phyloP scores from a whole-genome alignment of 768 basidiomycete genomes.

The Leccinum pellstonianum region DNA sequence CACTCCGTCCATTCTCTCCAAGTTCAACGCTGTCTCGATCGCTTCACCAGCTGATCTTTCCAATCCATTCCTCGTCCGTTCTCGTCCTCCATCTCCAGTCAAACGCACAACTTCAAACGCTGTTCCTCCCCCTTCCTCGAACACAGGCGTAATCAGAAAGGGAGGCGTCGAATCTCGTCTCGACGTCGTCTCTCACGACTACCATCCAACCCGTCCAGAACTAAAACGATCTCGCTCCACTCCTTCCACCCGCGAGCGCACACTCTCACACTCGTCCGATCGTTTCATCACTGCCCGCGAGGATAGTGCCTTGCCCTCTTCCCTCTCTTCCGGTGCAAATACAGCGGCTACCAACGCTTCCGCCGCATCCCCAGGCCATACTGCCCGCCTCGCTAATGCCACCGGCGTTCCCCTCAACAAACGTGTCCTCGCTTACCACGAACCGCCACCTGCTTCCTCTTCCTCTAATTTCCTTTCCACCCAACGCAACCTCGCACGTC shows the following conservation, averaged over 20 bases:
- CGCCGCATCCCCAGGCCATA: conserved; percentile 70
- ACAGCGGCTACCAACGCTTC: conserved; percentile 31
- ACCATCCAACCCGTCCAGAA: conserved; percentile 61
- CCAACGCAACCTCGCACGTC: conserved; percentile 75
- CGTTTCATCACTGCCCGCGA: conserved; percentile 69
- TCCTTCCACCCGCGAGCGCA: conserved; percentile 48
- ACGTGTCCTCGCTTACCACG: conserved; percentile 86
- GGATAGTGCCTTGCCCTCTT: conserved; percentile 55
- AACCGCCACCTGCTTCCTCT: conserved; percentile 76
- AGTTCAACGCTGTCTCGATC: conserved; percentile 38
- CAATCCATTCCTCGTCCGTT: conserved; percentile 62
- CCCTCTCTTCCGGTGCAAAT: conserved; percentile 62
- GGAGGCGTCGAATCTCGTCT: conserved; percentile 77
- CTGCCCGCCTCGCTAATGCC: conserved; percentile 72
- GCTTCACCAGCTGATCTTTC: conserved; percentile 46
- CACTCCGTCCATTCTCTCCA: conserved; percentile 42
- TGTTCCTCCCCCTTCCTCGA: conserved; percentile 52
- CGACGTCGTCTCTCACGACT: conserved; percentile 76
- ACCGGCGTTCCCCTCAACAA: conserved; percentile 75
- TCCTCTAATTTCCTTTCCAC: conserved; percentile 72
- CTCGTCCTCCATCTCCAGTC: conserved; percentile 60
- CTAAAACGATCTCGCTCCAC: conserved; percentile 74
- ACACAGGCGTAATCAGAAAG: conserved; percentile 72
- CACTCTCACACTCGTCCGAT: conserved; percentile 46
- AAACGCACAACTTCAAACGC: conserved; percentile 57